Evolutionary conservation across 768 basidiomycete species (phyloP).

Genomic region (Megacollybia marginata): DNA sequence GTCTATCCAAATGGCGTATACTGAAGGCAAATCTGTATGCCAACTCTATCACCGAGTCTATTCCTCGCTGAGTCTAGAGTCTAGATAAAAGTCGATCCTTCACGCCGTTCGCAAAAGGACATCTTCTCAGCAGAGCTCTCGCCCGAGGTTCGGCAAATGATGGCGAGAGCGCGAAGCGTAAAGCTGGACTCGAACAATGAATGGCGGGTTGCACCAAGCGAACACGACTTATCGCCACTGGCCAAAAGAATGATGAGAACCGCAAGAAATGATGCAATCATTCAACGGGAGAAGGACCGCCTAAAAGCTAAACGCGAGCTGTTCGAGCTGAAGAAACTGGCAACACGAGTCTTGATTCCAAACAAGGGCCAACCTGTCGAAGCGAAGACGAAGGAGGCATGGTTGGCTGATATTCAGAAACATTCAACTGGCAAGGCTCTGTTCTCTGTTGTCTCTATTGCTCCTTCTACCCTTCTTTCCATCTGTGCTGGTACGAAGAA

Average conservation of each 20-base stretch:
- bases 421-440: too few species aligned
- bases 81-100: too few species aligned
- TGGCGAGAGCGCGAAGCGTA: too few species aligned
- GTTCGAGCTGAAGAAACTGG: background rate
- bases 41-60: too few species aligned
- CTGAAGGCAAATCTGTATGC: too few species aligned
- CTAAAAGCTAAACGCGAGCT: background rate
- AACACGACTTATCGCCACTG: background rate
- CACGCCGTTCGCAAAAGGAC: too few species aligned
- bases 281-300: background rate
- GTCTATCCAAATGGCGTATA: too few species aligned
- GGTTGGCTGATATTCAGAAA: background rate
- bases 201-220: background rate
- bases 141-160: too few species aligned
- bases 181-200: too few species aligned
- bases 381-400: background rate
- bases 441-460: background rate
- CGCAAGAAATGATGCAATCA: background rate
- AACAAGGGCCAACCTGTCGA: background rate
- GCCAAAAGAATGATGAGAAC: background rate
- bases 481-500: background rate
- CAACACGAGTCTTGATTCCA: background rate
- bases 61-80: too few species aligned
- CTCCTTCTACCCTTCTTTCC: background rate
- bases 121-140: too few species aligned